A percentile compares a stretch with the other conserved stretches of the same genome.
Evolutionary conservation across 192 early-diverging fungal genomes (phyloP).

Genomic region (Coemansia sp.): DNA sequence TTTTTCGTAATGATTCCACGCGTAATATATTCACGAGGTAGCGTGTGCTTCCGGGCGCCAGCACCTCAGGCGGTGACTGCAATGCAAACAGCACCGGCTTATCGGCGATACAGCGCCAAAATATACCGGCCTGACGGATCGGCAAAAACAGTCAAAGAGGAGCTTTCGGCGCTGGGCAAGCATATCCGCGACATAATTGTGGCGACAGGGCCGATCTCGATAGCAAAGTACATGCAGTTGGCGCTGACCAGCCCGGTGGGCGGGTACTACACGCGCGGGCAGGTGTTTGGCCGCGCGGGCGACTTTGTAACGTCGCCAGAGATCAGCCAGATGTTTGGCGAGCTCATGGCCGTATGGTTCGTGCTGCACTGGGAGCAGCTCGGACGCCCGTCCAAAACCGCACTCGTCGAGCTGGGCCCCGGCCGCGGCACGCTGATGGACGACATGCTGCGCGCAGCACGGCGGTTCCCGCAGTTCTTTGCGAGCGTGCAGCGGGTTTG

Average conservation of each 20-base stretch:
- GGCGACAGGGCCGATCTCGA: conserved; percentile 68
- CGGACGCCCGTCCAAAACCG: conserved; percentile 58
- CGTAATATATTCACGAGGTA: not conserved
- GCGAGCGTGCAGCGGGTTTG: conserved; percentile 65
- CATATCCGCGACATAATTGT: conserved; percentile 57
- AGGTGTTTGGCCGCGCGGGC: conserved; percentile 86
- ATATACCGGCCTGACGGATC: conserved; percentile 16
- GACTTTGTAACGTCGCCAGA: conserved; percentile 98
- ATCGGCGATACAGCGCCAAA: not conserved
- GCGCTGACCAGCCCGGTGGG: conserved; percentile 82
- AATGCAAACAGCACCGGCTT: not conserved
- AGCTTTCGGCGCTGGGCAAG: conserved; percentile 55
- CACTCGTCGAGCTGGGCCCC: conserved; percentile 82
- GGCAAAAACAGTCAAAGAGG: conserved; percentile 41
- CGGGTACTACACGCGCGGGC: conserved; percentile 92
- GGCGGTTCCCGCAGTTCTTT: conserved; percentile 67
- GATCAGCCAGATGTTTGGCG: conserved; percentile 98
- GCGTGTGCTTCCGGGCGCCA: not conserved
- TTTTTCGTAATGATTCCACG: not conserved
- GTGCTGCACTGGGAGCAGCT: conserved; percentile 72
- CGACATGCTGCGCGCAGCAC: conserved; percentile 81
- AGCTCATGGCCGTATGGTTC: conserved; percentile 90
- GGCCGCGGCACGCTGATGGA: conserved; percentile 92
- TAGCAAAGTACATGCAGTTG: conserved; percentile 86
- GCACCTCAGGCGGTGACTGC: not conserved